phyloP scores from a whole-genome alignment of 2,329 filamentous ascomycete genomes.

The Penicillium psychrosexuale region DNA sequence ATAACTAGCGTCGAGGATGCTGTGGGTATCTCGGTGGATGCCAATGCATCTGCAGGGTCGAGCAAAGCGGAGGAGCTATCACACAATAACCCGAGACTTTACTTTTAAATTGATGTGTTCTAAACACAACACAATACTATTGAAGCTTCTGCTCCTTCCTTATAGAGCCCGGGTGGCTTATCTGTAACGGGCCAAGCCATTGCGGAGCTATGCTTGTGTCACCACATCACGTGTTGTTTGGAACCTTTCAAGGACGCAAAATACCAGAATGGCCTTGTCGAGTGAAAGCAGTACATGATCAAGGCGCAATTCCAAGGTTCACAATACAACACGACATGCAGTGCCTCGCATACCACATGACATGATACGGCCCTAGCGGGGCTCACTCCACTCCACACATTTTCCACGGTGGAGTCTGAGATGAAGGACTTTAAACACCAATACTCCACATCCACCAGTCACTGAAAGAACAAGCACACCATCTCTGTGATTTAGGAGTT shows the following conservation, averaged over 20 bases:
- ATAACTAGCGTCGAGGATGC: neutral
- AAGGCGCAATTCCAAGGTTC: too few species aligned
- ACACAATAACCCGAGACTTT: constrained; percentile 17
- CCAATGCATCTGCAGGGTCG: neutral
- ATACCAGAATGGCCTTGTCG: neutral
- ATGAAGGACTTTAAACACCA: constrained; percentile 1
- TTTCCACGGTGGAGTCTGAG: constrained; percentile 1
- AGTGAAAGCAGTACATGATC: neutral
- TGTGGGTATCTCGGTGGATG: neutral
- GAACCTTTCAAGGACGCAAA: neutral
- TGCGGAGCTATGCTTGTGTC: neutral
- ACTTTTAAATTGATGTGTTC: constrained; percentile 17
- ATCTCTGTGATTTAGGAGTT: neutral
- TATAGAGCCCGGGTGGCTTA: neutral
- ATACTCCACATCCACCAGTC: constrained; percentile 2
- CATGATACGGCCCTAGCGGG: neutral
- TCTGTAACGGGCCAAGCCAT: constrained; percentile 1
- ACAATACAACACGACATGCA: too few species aligned
- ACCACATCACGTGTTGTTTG: neutral
- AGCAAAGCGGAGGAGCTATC: constrained; percentile 19
- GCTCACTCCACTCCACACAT: constrained; percentile 1
- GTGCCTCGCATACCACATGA: neutral
- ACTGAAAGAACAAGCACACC: constrained; percentile 1
- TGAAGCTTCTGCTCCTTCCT: neutral
- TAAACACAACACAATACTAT: too few species aligned